These are phyloP conservation scores for Croton setiger DNA, from an alignment of 441 rosid species.

Conservation along the genomic window DNA sequence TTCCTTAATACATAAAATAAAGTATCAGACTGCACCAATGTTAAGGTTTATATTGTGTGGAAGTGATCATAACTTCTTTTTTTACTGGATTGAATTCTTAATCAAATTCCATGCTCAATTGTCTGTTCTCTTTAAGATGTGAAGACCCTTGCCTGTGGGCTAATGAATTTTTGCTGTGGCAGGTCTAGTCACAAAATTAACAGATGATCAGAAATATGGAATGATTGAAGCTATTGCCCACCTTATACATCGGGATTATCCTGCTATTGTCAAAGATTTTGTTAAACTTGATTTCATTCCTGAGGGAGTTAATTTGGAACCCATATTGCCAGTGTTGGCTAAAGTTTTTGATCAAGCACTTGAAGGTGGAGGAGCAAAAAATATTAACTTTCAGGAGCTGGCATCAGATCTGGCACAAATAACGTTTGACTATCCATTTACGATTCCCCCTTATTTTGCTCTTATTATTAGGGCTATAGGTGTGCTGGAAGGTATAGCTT, in stretches of 20 bases:
- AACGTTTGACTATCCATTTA: conserved; percentile 95
- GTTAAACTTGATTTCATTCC: conserved; percentile 95
- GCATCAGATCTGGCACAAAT: conserved; percentile 97
- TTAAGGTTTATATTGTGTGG: background rate
- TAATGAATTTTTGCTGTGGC: conserved; percentile 22
- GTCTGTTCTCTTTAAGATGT: conserved; percentile 4
- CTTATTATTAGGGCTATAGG: conserved; percentile 97
- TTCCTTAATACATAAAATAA: background rate
- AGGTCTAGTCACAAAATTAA: conserved; percentile 91
- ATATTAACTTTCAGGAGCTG: conserved; percentile 89
- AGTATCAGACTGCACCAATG: background rate
- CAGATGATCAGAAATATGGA: conserved; percentile 97
- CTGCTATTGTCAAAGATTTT: conserved; percentile 89
- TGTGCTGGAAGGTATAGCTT: conserved; percentile 93
- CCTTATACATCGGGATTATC: conserved; percentile 91
- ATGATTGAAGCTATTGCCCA: conserved; percentile 99
- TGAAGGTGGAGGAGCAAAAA: conserved; percentile 98
- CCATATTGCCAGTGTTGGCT: conserved; percentile 94
- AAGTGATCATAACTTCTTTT: background rate
- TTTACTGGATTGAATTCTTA: conserved; percentile 1
- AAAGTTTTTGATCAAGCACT: conserved; percentile 99
- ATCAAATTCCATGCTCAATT: background rate
- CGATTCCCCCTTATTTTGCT: conserved; percentile 98
- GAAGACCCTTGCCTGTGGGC: conserved; percentile 18
- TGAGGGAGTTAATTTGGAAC: conserved; percentile 92